Conservation (phyloP, 2,329 filamentous ascomycete genomes). For the Venturia effusa region DNA sequence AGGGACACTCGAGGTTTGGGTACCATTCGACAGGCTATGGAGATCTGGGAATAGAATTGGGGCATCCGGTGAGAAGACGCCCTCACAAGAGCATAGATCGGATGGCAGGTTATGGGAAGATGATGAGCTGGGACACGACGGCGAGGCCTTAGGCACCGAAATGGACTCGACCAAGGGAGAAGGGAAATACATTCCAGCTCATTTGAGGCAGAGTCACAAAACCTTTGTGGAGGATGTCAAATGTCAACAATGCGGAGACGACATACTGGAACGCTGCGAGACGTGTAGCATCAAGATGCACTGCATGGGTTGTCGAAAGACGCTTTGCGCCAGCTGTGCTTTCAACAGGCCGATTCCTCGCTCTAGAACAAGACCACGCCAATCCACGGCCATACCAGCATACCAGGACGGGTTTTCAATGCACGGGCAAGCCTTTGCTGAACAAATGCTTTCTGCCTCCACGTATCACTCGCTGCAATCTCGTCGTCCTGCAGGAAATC, state of each 20-base stretch:
- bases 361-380: slow-evolving; percentile 25
- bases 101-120: slow-evolving; percentile 48
- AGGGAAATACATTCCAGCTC: slow-evolving; percentile 43
- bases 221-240: slow-evolving; percentile 42
- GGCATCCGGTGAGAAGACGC: slow-evolving; percentile 23
- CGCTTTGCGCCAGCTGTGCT: slow-evolving; percentile 48
- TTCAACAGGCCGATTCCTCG: slow-evolving; percentile 42
- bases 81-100: slow-evolving; percentile 15
- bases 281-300: slow-evolving; percentile 52
- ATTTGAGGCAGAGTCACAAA: slow-evolving; percentile 42
- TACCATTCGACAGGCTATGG: slow-evolving; percentile 51
- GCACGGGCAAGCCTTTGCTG: background rate
- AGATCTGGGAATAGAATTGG: slow-evolving; percentile 48
- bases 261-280: slow-evolving; percentile 46
- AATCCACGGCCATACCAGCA: slow-evolving; percentile 20
- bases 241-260: slow-evolving; percentile 43
- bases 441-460: background rate
- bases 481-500: slow-evolving; percentile 7
- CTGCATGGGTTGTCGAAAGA: slow-evolving; percentile 49
- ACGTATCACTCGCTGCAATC: slow-evolving; percentile 1
- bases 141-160: slow-evolving; percentile 43
- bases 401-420: background rate
- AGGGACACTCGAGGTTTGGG: slow-evolving; percentile 47
- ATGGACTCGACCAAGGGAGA: slow-evolving; percentile 31
- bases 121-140: slow-evolving; percentile 41